phyloP scores from a whole-genome alignment of 805 yeast genomes.

The Metschnikowia koreensis region DNA sequence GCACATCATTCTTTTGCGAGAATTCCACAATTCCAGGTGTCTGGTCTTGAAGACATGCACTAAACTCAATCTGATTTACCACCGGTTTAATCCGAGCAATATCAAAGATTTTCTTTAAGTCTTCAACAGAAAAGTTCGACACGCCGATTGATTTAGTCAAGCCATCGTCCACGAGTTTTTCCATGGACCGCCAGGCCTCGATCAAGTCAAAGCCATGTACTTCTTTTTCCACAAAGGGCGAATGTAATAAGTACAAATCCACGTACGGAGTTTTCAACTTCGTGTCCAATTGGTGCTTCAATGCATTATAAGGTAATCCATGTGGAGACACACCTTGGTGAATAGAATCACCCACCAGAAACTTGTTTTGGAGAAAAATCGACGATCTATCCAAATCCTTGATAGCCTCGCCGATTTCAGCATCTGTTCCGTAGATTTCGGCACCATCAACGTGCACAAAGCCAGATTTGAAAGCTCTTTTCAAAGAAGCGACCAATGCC shows the following conservation, averaged over 20 bases:
- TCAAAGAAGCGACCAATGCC: constrained; percentile 44
- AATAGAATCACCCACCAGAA: constrained; percentile 23
- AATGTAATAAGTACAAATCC: constrained; percentile 52
- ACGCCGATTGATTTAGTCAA: constrained; percentile 59
- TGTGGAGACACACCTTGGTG: constrained; percentile 9
- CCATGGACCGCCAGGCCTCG: constrained; percentile 51
- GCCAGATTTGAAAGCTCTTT: constrained; percentile 49
- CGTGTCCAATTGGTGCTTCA: constrained; percentile 37
- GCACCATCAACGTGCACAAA: constrained; percentile 67
- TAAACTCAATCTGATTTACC: constrained; percentile 32
- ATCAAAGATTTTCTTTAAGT: constrained; percentile 43
- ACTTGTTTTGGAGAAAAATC: constrained; percentile 62
- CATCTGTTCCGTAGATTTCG: constrained; percentile 59
- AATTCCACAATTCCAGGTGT: constrained; percentile 33
- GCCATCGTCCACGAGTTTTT: constrained; percentile 50
- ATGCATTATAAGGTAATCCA: constrained; percentile 39
- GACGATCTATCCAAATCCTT: constrained; percentile 41
- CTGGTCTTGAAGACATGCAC: constrained; percentile 32
- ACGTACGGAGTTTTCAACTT: constrained; percentile 43
- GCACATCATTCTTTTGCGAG: constrained; percentile 24
- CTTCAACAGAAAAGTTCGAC: constrained; percentile 53
- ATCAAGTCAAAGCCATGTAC: constrained; percentile 37
- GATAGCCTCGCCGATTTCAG: constrained; percentile 54
- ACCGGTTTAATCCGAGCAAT: constrained; percentile 24
- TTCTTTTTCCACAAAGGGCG: constrained; percentile 37